Evolutionary conservation across 2,329 filamentous ascomycete genomes (phyloP).

Genomic region (Colletotrichum spaethianum): DNA sequence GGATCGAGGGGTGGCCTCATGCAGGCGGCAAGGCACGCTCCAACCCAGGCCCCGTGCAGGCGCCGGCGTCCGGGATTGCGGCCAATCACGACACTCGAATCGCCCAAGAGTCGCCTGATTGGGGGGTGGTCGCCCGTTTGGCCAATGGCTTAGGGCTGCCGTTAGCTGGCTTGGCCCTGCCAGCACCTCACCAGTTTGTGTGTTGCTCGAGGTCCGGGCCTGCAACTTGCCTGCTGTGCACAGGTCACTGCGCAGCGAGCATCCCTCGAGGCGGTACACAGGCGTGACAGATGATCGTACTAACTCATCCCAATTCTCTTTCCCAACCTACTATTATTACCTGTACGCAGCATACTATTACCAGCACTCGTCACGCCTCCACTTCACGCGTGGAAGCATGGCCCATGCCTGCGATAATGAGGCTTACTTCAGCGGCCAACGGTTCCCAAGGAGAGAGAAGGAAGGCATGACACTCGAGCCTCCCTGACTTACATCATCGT

Average conservation of each 20-base stretch:
- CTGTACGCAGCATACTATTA: too few relatives aligned
- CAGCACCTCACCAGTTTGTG: not conserved
- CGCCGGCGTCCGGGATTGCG: not conserved
- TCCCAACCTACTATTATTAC: too few relatives aligned
- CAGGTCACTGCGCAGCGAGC: not conserved
- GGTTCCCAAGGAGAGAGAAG: not conserved
- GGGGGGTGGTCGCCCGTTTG: conserved; percentile 33
- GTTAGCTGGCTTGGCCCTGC: conserved; percentile 30
- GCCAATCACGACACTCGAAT: conserved; percentile 33
- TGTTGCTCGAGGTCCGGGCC: not conserved
- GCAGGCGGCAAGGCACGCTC: conserved; percentile 33
- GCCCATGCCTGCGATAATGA: conserved; percentile 17
- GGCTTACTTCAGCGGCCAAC: conserved; percentile 30
- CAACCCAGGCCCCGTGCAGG: conserved; percentile 26
- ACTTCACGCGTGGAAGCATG: conserved; percentile 17
- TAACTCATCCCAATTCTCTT: not conserved
- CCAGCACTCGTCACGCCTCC: not conserved
- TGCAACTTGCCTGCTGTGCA: not conserved
- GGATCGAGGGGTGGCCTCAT: conserved; percentile 37
- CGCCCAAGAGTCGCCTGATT: conserved; percentile 39
- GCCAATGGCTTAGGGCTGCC: conserved; percentile 30
- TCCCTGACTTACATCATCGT: conserved; percentile 26
- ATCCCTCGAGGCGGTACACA: not conserved
- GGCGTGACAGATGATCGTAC: too few relatives aligned
- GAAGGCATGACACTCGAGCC: not conserved